Evolutionary conservation across 2,329 filamentous ascomycete genomes (phyloP).

Genomic region (Karstenula rhodostoma): DNA sequence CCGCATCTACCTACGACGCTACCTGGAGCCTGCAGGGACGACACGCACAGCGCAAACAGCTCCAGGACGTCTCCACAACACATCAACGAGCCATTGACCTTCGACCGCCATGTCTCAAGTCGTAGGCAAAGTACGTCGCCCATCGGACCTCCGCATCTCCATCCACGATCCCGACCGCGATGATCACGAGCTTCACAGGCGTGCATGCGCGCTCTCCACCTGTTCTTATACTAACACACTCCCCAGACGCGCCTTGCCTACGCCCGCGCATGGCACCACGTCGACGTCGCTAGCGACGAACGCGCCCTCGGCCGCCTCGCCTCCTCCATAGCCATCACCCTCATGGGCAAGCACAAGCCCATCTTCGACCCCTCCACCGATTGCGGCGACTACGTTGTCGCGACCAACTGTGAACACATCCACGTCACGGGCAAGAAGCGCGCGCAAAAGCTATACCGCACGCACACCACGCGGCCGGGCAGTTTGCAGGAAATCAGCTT

Average conservation of each 20-base stretch:
- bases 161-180: not conserved
- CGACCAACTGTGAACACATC: slow-evolving; percentile 85
- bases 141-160: slow-evolving; percentile 31
- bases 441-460: slow-evolving; percentile 94
- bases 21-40: not conserved
- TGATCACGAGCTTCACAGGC: not conserved
- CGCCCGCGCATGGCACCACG: slow-evolving; percentile 92
- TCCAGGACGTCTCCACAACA: slow-evolving; percentile 2
- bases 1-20: slow-evolving; percentile 7
- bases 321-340: slow-evolving; percentile 81
- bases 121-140: slow-evolving; percentile 71
- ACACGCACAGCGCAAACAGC: slow-evolving; percentile 9
- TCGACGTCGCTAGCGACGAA: slow-evolving; percentile 72
- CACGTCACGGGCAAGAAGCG: slow-evolving; percentile 92
- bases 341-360: slow-evolving; percentile 99
- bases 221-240: slow-evolving; percentile 17
- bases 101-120: slow-evolving; percentile 75
- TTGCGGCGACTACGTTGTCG: slow-evolving; percentile 98
- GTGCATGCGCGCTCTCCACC: not conserved
- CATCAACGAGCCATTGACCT: slow-evolving; percentile 33
- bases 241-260: slow-evolving; percentile 91
- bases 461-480: slow-evolving; percentile 90
- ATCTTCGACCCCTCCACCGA: slow-evolving; percentile 97
- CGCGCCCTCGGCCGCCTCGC: slow-evolving; percentile 91
- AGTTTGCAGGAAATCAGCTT: slow-evolving; percentile 88